These are phyloP conservation scores for Phaffia tasmanica DNA, from an alignment of 768 basidiomycete species.

Conservation along the genomic window DNA sequence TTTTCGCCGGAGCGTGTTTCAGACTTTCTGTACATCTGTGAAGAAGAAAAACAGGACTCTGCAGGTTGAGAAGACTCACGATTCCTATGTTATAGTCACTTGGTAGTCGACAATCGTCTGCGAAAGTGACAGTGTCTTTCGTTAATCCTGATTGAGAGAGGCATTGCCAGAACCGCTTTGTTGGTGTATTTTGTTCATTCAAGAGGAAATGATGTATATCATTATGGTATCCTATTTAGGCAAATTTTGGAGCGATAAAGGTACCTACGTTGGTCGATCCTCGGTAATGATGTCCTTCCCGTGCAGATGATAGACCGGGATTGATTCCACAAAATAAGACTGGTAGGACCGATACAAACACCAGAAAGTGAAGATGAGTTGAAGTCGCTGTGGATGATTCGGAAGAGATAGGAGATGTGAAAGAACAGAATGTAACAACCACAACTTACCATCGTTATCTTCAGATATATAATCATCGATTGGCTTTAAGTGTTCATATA, in stretches of 20 bases:
- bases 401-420: conserved; percentile 68
- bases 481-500: background rate
- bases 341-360: conserved; percentile 1
- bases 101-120: too few relatives aligned
- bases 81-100: background rate
- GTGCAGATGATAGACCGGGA: conserved; percentile 58
- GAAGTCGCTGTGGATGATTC: conserved; percentile 56
- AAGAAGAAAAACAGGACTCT: conserved; percentile 1
- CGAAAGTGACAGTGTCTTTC: conserved; percentile 9
- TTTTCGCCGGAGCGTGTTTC: conserved; percentile 53
- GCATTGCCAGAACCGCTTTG: conserved; percentile 36
- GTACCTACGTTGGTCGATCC: conserved; percentile 51
- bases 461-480: too few relatives aligned
- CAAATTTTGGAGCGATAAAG: conserved; percentile 55
- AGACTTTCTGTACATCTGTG: conserved; percentile 49
- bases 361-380: background rate
- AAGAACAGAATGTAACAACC: background rate
- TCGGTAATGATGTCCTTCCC: conserved; percentile 65
- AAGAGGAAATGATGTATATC: background rate
- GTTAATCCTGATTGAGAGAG: conserved; percentile 52
- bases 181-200: conserved; percentile 12
- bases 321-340: conserved; percentile 36
- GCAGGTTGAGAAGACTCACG: background rate
- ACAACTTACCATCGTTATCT: too few relatives aligned
- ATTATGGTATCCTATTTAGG: too few relatives aligned